Conservation (phyloP, 2,329 filamentous ascomycete genomes). For the Calonectria henricotiae region DNA sequence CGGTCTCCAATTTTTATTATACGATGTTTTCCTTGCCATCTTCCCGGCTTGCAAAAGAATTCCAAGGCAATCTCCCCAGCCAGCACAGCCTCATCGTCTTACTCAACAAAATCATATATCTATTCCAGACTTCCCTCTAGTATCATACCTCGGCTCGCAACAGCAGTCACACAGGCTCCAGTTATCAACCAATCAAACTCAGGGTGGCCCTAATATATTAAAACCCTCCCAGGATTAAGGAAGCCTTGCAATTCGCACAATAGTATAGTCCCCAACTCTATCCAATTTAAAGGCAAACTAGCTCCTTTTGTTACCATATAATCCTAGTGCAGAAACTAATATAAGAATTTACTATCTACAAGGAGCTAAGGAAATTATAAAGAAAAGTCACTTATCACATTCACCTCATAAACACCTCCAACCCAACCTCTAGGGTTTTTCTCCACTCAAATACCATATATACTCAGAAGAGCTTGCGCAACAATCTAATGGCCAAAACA, state of each 20-base stretch:
- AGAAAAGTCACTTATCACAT: neutral
- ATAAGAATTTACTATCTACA: neutral
- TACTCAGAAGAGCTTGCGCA: neutral
- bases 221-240: slow-evolving; percentile 11
- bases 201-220: slow-evolving; percentile 5
- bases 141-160: neutral
- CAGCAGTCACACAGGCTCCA: neutral
- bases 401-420: slow-evolving; percentile 11
- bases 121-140: neutral
- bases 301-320: neutral
- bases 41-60: slow-evolving; percentile 6
- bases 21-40: too few relatives aligned
- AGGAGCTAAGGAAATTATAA: neutral
- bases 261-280: neutral
- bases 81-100: neutral
- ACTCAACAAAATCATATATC: neutral
- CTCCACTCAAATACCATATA: neutral
- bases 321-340: slow-evolving; percentile 12
- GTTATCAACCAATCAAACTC: slow-evolving; percentile 6
- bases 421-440: slow-evolving; percentile 14
- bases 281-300: neutral
- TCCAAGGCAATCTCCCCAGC: slow-evolving; percentile 17
- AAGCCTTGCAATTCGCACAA: slow-evolving; percentile 6
- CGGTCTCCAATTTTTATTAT: too few relatives aligned
- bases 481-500: slow-evolving; percentile 20